Evolutionary conservation across 176 grass and related monocot genomes (phyloP).

Genomic region (Tuctoria greenei): DNA sequence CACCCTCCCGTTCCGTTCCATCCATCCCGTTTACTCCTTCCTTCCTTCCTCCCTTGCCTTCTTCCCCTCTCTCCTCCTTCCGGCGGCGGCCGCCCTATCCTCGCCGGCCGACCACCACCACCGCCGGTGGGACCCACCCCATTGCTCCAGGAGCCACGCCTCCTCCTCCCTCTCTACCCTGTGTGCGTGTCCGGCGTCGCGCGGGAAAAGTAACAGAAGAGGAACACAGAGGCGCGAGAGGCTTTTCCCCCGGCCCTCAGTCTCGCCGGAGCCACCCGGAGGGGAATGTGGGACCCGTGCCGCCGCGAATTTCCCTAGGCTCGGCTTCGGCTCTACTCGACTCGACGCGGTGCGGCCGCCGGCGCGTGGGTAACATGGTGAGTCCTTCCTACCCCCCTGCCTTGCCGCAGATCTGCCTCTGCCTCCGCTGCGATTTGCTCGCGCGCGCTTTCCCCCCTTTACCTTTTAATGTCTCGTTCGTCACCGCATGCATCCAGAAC

Average conservation of each 20-base stretch:
- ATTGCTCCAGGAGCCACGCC: too few relatives aligned
- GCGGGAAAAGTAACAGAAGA: constrained; percentile 22
- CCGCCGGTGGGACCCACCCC: neutral
- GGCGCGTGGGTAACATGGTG: too few relatives aligned
- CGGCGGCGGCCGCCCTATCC: constrained; percentile 10
- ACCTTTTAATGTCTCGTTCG: neutral
- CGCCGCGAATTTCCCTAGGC: constrained; percentile 27
- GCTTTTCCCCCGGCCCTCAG: too few relatives aligned
- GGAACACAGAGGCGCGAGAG: neutral
- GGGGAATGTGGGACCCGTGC: constrained; percentile 56
- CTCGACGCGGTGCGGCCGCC: neutral
- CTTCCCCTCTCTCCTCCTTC: neutral
- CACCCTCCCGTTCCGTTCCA: constrained; percentile 33
- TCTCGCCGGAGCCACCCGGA: constrained; percentile 16
- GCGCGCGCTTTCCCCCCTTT: neutral
- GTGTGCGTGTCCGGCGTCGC: neutral
- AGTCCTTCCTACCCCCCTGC: neutral
- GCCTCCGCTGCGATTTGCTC: neutral
- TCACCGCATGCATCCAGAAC: neutral
- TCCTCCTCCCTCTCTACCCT: neutral
- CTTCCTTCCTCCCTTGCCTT: neutral
- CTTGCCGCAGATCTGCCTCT: constrained; percentile 14
- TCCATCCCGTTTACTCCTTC: constrained; percentile 22
- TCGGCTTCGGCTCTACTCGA: neutral
- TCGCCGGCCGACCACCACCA: constrained; percentile 9